Evolutionary conservation across 2,329 filamentous ascomycete species (phyloP), one percentile per base, ranked within the genome.

Genomic region (Penicillium sp.): DNA sequence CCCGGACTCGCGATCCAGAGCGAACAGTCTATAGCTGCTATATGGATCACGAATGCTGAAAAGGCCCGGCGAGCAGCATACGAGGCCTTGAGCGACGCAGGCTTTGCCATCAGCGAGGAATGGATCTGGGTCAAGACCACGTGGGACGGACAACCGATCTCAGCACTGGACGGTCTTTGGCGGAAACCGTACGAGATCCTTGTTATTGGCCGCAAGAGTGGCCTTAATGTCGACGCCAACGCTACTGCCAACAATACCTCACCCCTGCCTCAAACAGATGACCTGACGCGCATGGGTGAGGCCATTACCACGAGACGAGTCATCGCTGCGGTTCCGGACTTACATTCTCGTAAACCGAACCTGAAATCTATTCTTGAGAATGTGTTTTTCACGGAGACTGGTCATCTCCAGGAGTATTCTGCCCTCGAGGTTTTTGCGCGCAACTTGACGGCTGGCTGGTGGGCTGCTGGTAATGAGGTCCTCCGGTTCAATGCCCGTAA

Each of bases 121-220:
- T 84, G 81, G 81, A 60, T 82, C 4, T 84, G 81, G 81, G 61
- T 82, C 46, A 84, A 84, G 62, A 76, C 72, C 1, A 83, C 80
- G 0, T 60, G 59, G 0, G 54, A 67, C 2, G 81, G 81, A 3
- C 71, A 77, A 50, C 73, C 78, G 0, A 72, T 82, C 39, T 72
- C 70, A 7, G 64, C 70, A 4, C 45, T 83, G 12, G 71, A 79
- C 33, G 75, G 74, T 2, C 41, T 75, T 1, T 80, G 78, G 78
- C 71, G 79, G 49, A 80, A 80, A 57, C 81, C 81, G 1, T 84
- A 82, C 54, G 81, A 84, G 63, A 67, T 80, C 3, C 67, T 84
- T 5, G 58, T 84, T 5, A 54, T 81, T 68, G 52, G 71, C 8
- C 45, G 44, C 15, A 54, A 65, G 57, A 50, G 52, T 49, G 26